phyloP scores from a whole-genome alignment of 176 grass and related monocot species.

The Lolium multiflorum region DNA sequence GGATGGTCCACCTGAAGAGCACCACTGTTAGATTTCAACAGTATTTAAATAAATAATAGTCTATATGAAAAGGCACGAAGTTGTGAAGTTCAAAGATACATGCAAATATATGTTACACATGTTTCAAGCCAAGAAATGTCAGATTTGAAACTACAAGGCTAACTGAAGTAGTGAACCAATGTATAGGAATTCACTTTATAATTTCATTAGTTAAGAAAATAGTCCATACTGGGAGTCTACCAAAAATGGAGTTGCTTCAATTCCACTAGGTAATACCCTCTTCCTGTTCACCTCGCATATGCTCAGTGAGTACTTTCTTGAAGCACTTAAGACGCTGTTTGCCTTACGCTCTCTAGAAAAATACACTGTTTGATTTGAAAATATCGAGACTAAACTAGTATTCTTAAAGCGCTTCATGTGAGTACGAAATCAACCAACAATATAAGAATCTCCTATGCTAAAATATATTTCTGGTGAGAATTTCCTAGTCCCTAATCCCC shows the following conservation, averaged over 20 bases:
- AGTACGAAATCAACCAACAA: neutral
- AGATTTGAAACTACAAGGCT: neutral
- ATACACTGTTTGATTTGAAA: neutral
- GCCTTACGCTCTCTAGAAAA: neutral
- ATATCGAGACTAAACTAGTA: neutral
- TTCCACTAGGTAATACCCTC: neutral
- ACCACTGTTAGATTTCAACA: conserved; percentile 50
- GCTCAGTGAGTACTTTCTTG: neutral
- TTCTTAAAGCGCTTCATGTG: neutral
- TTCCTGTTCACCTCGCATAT: neutral
- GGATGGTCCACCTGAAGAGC: conserved; percentile 83
- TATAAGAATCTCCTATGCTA: conserved; percentile 12
- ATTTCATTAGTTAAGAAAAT: conserved; percentile 5
- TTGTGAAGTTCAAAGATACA: conserved; percentile 28
- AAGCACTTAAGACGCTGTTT: neutral
- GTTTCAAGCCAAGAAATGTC: conserved; percentile 8
- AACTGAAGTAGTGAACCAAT: neutral
- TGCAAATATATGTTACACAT: neutral
- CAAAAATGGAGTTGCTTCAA: neutral
- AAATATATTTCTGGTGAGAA: neutral
- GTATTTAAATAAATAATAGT: conserved; percentile 28
- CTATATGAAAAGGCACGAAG: neutral
- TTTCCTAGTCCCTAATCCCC: neutral
- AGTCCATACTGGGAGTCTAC: neutral
- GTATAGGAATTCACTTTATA: neutral